Evolutionary conservation across 78 protist genomes (phyloP).

Genomic region (Chrysochromulina tobinii): DNA sequence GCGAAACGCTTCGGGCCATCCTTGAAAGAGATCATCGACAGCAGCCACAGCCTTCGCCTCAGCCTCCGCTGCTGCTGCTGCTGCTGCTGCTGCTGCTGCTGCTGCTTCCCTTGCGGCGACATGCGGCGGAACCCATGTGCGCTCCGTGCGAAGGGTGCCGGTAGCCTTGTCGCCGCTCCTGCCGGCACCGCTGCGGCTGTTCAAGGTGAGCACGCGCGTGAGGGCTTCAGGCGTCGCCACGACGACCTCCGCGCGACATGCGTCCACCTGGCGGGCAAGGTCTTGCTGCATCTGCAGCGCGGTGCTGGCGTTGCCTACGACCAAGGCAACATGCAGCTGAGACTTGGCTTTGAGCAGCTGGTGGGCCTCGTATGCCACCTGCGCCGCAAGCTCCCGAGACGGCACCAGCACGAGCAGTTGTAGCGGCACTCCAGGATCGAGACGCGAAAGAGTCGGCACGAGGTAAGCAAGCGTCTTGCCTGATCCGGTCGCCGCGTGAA

Average conservation of each 20-base stretch:
- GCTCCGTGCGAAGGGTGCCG: too few species aligned
- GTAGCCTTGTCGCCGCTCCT: too few species aligned
- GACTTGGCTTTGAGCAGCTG: neutral
- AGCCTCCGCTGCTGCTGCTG: too few species aligned
- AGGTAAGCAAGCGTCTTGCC: neutral
- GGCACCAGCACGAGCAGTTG: neutral
- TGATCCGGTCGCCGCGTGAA: neutral
- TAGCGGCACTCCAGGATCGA: neutral
- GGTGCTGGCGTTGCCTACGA: neutral
- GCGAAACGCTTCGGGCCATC: too few species aligned
- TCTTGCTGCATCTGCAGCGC: neutral
- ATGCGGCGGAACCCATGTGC: too few species aligned
- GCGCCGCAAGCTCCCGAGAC: neutral
- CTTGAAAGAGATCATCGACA: too few species aligned
- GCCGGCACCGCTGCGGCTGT: too few species aligned
- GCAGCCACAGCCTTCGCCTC: too few species aligned
- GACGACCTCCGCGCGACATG: neutral
- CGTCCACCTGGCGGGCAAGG: neutral
- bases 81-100: too few species aligned
- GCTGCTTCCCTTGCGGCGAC: too few species aligned
- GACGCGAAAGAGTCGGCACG: neutral
- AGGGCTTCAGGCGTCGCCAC: neutral
- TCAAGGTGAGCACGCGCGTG: neutral
- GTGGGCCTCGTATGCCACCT: neutral
- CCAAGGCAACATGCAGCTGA: neutral